Evolutionary conservation across 1,139 yeast species (phyloP), one percentile per base, ranked within the genome.

Genomic region (Geotrichum siamense): DNA sequence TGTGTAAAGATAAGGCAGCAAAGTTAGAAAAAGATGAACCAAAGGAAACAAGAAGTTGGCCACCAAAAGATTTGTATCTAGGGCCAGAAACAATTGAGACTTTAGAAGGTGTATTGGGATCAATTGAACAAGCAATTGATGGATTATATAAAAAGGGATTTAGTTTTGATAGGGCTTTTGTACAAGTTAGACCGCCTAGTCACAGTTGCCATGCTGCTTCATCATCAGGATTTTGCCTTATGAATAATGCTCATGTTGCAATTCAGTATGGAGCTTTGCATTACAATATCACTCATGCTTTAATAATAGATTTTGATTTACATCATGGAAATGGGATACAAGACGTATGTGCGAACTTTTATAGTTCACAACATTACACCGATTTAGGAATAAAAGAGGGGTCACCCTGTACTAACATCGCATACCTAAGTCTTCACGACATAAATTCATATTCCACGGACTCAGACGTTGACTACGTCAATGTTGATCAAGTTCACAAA

Each of bases 291-390:
- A 79, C 91, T 0, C 94, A 85, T 62, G 87, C 87, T 15, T 91
- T 82, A 1, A 81, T 85, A 22, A 65, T 85, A 29, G 95, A 85
- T 60, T 81, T 85, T 51, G 95, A 85, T 61, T 69, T 85, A 41
- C 95, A 85, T 58, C 95, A 85, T 57, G 95, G 95, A n/a, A 95
- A 85, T 61, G 95, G 95, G 3, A 76, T 85, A 4, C 95, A 85
- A 57, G 94, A 84, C 61, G 81, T 85, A 22, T 79, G 93, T 54
- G 84, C 91, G 89, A 81, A 79, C 54, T 69, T 83, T 52, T 83
- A 85, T 0, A 84, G 85, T 0, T 72, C 76, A 52, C 77, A 75
- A 46, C 70, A 36, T 19, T 37, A 38, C n/a, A 42, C 37, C 13
- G 46, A 39, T 21, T 12, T 43, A 13, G 44, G 31, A 12, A 45